phyloP scores from a whole-genome alignment of 306 rosid species.

The Malus sylvestris region DNA sequence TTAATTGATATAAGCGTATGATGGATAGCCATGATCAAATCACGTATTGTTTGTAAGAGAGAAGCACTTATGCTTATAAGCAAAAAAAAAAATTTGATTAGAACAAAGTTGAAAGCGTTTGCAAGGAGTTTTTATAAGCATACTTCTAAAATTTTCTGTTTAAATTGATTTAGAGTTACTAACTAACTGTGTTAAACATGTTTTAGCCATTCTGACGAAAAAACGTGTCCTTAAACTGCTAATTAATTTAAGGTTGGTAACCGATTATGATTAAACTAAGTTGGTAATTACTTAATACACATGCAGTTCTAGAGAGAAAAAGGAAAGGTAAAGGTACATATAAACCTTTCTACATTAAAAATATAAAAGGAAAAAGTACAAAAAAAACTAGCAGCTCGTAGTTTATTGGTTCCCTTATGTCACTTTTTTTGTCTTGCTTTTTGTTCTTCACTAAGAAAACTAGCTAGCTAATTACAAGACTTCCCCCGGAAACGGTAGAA shows the following conservation, averaged over 20 bases:
- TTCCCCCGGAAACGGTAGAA: neutral
- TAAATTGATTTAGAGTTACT: neutral
- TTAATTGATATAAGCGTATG: neutral
- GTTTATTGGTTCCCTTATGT: conserved; percentile 29
- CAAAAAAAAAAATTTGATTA: neutral
- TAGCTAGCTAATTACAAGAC: conserved; percentile 13
- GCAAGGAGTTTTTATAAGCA: neutral
- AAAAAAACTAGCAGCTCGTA: conserved; percentile 26
- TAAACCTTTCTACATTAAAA: conserved; percentile 20
- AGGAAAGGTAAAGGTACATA: neutral
- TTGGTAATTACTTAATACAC: neutral
- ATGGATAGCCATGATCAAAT: neutral
- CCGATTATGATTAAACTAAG: neutral
- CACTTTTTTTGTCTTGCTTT: conserved; percentile 24
- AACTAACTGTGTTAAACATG: neutral
- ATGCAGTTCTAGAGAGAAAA: neutral
- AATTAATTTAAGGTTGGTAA: neutral
- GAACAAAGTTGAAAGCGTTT: neutral
- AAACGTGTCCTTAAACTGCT: neutral
- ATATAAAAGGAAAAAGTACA: conserved; percentile 2
- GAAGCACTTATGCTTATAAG: neutral
- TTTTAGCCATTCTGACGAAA: neutral
- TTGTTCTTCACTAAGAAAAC: conserved; percentile 33
- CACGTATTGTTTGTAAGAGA: neutral
- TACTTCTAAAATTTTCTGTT: neutral